Evolutionary conservation across 225 moss, liverwort and hornwort genomes (phyloP).

Genomic region (Bryoerythrophyllum caledonicum): DNA sequence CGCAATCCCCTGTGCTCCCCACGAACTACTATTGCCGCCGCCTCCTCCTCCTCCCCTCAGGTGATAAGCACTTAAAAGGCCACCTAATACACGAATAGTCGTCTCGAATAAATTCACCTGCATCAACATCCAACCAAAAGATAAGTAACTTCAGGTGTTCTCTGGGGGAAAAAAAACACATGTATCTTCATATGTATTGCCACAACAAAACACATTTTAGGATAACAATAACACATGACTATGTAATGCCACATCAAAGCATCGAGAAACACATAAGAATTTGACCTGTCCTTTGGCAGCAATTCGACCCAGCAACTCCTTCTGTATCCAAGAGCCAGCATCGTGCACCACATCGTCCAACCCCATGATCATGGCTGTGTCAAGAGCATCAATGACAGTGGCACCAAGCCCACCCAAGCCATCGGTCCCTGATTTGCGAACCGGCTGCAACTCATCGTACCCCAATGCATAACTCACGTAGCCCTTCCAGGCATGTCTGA

Average conservation of each 20-base stretch:
- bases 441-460: slow-evolving; percentile 78
- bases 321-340: slow-evolving; percentile 84
- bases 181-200: no score
- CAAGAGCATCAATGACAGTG: slow-evolving; percentile 87
- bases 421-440: slow-evolving; percentile 62
- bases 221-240: background rate
- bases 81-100: slow-evolving; percentile 93
- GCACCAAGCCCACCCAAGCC: slow-evolving; percentile 95
- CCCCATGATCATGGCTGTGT: slow-evolving; percentile 98
- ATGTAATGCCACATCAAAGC: background rate
- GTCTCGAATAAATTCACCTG: slow-evolving; percentile 97
- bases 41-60: slow-evolving; percentile 62
- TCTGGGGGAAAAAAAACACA: no score
- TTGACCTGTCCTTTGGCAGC: slow-evolving; percentile 70
- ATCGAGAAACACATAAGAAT: background rate
- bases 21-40: slow-evolving; percentile 33
- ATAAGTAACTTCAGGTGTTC: no score
- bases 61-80: slow-evolving; percentile 87
- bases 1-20: slow-evolving; percentile 44
- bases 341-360: slow-evolving; percentile 80
- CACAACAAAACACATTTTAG: no score
- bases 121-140: slow-evolving; percentile 5
- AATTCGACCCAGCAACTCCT: slow-evolving; percentile 58
- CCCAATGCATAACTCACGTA: slow-evolving; percentile 80
- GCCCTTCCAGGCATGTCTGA: slow-evolving; percentile 94